A percentile compares a stretch with the other conserved stretches of the same genome.
phyloP scores from a whole-genome alignment of 305 asterid genomes.

The Fraxinus platypoda region DNA sequence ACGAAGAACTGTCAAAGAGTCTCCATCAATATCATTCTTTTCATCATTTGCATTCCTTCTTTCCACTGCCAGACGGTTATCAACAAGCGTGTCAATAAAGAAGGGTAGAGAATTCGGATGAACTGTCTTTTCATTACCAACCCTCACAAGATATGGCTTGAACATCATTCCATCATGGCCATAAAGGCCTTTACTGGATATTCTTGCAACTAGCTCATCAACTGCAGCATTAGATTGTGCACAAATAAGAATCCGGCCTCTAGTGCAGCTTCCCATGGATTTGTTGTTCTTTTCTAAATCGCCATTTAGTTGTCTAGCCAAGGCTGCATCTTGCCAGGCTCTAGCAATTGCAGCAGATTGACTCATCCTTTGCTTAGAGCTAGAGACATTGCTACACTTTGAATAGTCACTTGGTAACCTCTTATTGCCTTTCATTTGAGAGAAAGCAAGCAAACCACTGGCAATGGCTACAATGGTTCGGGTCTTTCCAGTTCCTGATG shows the following conservation, averaged over 20 bases:
- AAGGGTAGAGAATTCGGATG: conserved; percentile 86
- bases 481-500: conserved; percentile 95
- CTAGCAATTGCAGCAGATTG: conserved; percentile 87
- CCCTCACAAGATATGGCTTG: conserved; percentile 94
- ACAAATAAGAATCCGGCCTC: conserved; percentile 89
- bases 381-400: conserved; percentile 33
- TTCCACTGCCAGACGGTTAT: conserved; percentile 67
- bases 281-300: conserved; percentile 45
- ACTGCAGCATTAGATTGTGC: conserved; percentile 99
- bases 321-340: conserved; percentile 99
- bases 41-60: conserved; percentile 46
- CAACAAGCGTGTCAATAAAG: conserved; percentile 92
- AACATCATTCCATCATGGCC: conserved; percentile 68
- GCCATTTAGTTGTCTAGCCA: conserved; percentile 72
- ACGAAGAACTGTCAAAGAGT: conserved; percentile 53
- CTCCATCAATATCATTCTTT: conserved; percentile 42
- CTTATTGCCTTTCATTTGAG: conserved; percentile 53
- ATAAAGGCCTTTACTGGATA: conserved; percentile 77
- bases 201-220: conserved; percentile 90
- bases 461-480: conserved; percentile 87
- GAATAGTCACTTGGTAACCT: conserved; percentile 42
- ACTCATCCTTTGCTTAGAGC: conserved; percentile 50
- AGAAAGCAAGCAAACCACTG: conserved; percentile 76
- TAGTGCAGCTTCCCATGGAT: conserved; percentile 44
- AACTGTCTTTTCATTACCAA: conserved; percentile 87